A percentile compares a stretch with the other conserved stretches of the same genome.
Evolutionary conservation across 2,329 filamentous ascomycete species (phyloP).

Genomic region (Fusarium denticulatum): DNA sequence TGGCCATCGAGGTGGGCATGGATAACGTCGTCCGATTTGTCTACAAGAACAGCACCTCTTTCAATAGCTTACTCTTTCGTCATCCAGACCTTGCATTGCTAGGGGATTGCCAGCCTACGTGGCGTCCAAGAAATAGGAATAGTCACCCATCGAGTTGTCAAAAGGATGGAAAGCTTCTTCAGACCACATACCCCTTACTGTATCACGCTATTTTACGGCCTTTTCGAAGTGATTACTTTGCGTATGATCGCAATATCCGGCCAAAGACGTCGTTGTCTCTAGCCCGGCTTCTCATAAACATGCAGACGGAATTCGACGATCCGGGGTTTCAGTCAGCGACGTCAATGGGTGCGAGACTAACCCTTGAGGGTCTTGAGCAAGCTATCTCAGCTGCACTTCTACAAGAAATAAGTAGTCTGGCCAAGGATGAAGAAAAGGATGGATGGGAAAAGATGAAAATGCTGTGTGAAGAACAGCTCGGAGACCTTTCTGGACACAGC

Average conservation of each 20-base stretch:
- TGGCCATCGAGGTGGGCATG: background rate
- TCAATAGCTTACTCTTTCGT: background rate
- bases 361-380: too few species aligned
- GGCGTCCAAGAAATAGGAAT: too few species aligned
- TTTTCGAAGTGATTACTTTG: too few species aligned
- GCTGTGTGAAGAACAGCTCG: rapidly evolving
- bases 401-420: rapidly evolving
- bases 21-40: rapidly evolving
- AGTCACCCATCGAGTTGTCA: too few species aligned
- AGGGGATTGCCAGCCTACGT: too few species aligned
- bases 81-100: too few species aligned
- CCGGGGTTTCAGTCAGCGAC: too few species aligned
- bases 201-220: background rate
- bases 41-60: background rate
- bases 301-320: too few species aligned
- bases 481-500: background rate
- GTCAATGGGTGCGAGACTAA: too few species aligned
- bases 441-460: background rate
- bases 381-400: background rate
- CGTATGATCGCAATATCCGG: too few species aligned
- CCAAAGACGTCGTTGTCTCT: too few species aligned
- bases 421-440: background rate
- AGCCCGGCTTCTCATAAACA: too few species aligned
- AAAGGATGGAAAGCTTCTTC: rapidly evolving
- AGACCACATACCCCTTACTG: rapidly evolving